Evolutionary conservation across 768 basidiomycete genomes (phyloP).

Genomic region (Pulveroboletus ravenelii): DNA sequence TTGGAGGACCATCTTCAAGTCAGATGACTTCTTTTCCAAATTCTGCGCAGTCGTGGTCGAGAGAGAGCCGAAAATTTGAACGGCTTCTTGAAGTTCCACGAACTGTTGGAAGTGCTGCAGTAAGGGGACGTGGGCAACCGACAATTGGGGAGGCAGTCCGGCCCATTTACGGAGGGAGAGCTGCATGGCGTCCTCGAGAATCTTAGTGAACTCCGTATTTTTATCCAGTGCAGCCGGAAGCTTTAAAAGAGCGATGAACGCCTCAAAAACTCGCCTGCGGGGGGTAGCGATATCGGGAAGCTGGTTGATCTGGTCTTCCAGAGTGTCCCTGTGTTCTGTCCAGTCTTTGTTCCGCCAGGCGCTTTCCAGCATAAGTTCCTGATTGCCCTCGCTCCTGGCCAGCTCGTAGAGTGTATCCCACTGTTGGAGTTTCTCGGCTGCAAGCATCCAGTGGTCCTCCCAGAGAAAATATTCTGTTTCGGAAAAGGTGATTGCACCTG

Average conservation of each 20-base stretch:
- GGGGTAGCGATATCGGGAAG: slow-evolving; percentile 89
- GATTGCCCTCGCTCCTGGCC: slow-evolving; percentile 81
- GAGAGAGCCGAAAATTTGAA: slow-evolving; percentile 88
- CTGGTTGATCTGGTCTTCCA: slow-evolving; percentile 77
- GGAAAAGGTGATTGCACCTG: slow-evolving; percentile 80
- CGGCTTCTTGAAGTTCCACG: slow-evolving; percentile 94
- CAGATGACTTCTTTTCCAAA: slow-evolving; percentile 90
- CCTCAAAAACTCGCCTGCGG: slow-evolving; percentile 95
- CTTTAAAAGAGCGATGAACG: slow-evolving; percentile 86
- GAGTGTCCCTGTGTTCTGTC: slow-evolving; percentile 68
- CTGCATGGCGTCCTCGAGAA: slow-evolving; percentile 95
- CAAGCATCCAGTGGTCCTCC: slow-evolving; percentile 99
- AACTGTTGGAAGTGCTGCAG: slow-evolving; percentile 99
- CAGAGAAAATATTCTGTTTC: slow-evolving; percentile 96
- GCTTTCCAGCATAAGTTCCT: slow-evolving; percentile 89
- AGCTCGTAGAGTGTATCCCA: slow-evolving; percentile 96
- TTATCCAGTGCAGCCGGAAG: slow-evolving; percentile 76
- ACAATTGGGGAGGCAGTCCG: slow-evolving; percentile 78
- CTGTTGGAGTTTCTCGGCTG: slow-evolving; percentile 93
- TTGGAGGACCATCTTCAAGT: slow-evolving; percentile 93
- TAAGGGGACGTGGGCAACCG: slow-evolving; percentile 89
- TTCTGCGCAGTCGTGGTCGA: slow-evolving; percentile 83
- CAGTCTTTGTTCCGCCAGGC: slow-evolving; percentile 95
- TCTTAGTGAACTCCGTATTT: slow-evolving; percentile 81
- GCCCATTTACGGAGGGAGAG: slow-evolving; percentile 95